These are phyloP conservation scores for Westerdykella ornata DNA, from an alignment of 2,329 filamentous ascomycete species.

Conservation along the genomic window DNA sequence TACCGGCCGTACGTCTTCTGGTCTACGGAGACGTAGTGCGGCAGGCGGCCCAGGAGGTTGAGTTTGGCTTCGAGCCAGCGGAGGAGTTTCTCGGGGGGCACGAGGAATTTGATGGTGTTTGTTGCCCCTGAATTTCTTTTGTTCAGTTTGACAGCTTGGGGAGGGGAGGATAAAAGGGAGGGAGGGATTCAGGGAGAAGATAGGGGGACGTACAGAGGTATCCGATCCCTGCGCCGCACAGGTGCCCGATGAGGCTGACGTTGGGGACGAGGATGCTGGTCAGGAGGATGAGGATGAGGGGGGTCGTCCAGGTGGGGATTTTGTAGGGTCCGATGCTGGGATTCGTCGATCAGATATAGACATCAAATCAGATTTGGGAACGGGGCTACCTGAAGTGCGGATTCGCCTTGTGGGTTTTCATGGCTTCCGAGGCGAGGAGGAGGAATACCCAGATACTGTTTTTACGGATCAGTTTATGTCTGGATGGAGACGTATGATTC, in stretches of 20 bases:
- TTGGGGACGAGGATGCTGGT: constrained; percentile 71
- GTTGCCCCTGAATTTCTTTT: constrained; percentile 57
- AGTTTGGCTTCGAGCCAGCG: constrained; percentile 85
- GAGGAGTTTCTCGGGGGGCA: constrained; percentile 80
- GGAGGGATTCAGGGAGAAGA: neutral
- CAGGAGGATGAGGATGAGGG: constrained; percentile 68
- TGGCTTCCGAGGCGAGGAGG: constrained; percentile 74
- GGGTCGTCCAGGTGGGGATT: constrained; percentile 89
- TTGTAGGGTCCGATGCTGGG: constrained; percentile 53
- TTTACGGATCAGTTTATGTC: neutral
- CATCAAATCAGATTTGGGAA: constrained; percentile 40
- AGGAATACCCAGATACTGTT: constrained; percentile 86
- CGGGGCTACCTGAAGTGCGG: constrained; percentile 60
- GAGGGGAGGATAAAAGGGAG: neutral
- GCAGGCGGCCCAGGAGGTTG: constrained; percentile 74
- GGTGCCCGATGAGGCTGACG: constrained; percentile 77
- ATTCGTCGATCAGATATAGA: constrained; percentile 3
- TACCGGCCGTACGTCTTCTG: constrained; percentile 94
- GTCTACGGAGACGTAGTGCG: constrained; percentile 89
- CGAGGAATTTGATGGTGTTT: constrained; percentile 81
- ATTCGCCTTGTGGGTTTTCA: constrained; percentile 76
- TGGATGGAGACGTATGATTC: neutral
- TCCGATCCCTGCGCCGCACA: constrained; percentile 75
- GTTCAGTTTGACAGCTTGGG: constrained; percentile 4
- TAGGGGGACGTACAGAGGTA: constrained; percentile 63